Percentiles rank a stretch among this genome's conserved stretches.
These are phyloP conservation scores for Aspergillus calidoustus DNA, from an alignment of 2,329 filamentous ascomycete species.

Conservation along the genomic window DNA sequence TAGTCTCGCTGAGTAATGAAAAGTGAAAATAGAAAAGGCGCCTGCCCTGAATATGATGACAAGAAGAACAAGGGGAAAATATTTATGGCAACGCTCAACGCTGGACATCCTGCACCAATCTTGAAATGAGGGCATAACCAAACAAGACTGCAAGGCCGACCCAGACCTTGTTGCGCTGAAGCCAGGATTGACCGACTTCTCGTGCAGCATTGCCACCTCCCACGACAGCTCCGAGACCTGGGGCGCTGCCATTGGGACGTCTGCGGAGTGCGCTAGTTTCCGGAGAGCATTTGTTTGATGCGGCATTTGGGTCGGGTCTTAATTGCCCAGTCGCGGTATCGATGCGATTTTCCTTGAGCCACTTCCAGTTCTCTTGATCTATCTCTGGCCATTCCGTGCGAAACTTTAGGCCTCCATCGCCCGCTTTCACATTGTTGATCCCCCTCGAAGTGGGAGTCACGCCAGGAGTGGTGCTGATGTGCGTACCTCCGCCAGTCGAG, in stretches of 20 bases:
- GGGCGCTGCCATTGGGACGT: constrained; percentile 63
- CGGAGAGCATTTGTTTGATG: constrained; percentile 62
- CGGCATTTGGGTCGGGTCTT: constrained; percentile 57
- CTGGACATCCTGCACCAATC: constrained; percentile 66
- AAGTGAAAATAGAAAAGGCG: neutral
- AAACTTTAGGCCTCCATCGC: constrained; percentile 92
- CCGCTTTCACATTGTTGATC: constrained; percentile 79
- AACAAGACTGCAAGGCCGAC: constrained; percentile 73
- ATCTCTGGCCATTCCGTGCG: constrained; percentile 85
- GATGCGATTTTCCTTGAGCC: constrained; percentile 83
- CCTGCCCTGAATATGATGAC: neutral
- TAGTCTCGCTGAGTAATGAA: neutral
- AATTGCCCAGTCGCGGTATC: constrained; percentile 75
- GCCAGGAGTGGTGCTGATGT: constrained; percentile 53
- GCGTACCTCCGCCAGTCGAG: constrained; percentile 83
- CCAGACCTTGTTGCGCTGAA: constrained; percentile 77
- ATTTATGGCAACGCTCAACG: constrained; percentile 26
- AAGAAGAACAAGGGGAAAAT: neutral
- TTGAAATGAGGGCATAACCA: constrained; percentile 79
- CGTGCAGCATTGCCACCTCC: constrained; percentile 75
- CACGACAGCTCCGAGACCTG: constrained; percentile 67
- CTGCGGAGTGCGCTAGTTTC: constrained; percentile 67
- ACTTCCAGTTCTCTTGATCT: constrained; percentile 86
- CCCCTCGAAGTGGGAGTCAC: constrained; percentile 66
- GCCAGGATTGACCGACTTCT: constrained; percentile 81